Base-by-base conservation (phyloP, 2,329 filamentous ascomycete species). In the Cordyceps cicadae region DNA sequence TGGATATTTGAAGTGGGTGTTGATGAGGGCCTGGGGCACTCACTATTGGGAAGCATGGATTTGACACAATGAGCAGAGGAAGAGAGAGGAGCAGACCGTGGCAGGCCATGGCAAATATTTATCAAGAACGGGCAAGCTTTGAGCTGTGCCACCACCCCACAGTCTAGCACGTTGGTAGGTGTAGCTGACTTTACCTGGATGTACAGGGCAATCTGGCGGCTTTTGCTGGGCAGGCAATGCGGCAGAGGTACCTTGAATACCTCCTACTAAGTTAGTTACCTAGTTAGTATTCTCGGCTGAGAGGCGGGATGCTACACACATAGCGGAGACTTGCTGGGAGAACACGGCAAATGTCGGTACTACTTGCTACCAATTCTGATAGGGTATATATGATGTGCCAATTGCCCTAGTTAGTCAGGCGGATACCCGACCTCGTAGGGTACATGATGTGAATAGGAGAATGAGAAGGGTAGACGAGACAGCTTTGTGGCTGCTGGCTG, bases 61-160 rank as follows among this genome's bases (percentile, higher is more conserved):
- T 24, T 41, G 51, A 41, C n/a, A 19, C 11, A 17, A 9, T 37
- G 37, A 57, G 17, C 32, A 37, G 11, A 26, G 29, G 29, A 51
- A 19, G 19, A 50, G 26, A 49, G n/a, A 41, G 14, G 21, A 15
- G 9, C 29, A 24, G 54, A 21, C 26, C 41, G 24, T 34, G 26
- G 29, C 14, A 34, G 49, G 50, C 9, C 11, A 59, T 29, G 49
- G 56, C 49, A 37, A 59, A 45, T 52, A 59, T 59, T 59, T 59
- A 59, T 45, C 53, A 54, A 54, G 43, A 49, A 43, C 56, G 41
- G 56, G 56, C 26, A 59, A 46, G 49, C 56, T 59, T 53, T 34
- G 45, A n/a, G 34, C 19, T 53, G 56, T 59, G 49, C 29, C 21
- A 59, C 56, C 56, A 37, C 56, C 56, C 55, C 46, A 37, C 56